Conservation (phyloP, 768 basidiomycete genomes). For the Naganishia vishniacii region DNA sequence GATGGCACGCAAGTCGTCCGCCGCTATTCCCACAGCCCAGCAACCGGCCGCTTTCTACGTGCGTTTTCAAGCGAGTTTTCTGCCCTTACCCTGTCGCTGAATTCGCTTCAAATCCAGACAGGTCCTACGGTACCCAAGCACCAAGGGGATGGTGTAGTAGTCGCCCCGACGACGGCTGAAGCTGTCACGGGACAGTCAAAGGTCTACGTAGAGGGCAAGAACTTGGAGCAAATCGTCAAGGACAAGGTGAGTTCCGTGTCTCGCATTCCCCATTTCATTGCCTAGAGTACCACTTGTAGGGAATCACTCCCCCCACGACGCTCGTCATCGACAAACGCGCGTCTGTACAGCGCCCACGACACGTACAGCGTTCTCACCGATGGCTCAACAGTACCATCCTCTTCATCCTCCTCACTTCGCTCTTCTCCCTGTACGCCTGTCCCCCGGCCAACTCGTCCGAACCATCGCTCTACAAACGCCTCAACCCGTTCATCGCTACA, state of each 20-base stretch:
- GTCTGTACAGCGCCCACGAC: not conserved
- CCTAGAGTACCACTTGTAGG: not conserved
- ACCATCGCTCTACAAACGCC: conserved; percentile 8
- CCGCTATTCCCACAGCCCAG: conserved; percentile 9
- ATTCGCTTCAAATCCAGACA: not conserved
- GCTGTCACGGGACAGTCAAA: not conserved
- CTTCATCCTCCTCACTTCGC: conserved; percentile 11
- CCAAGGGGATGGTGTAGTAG: no score
- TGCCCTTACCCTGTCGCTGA: not conserved
- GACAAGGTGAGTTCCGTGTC: not conserved
- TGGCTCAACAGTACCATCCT: conserved; percentile 14
- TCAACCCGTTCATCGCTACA: conserved; percentile 26
- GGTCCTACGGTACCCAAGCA: conserved; percentile 15
- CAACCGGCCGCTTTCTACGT: conserved; percentile 7
- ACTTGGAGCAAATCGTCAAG: conserved; percentile 11
- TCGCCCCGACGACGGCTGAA: not conserved
- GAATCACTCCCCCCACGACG: not conserved
- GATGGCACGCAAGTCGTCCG: conserved; percentile 12
- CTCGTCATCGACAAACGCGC: not conserved
- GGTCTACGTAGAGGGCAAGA: conserved; percentile 3
- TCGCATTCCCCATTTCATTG: not conserved
- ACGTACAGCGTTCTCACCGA: no score
- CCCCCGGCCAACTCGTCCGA: conserved; percentile 8
- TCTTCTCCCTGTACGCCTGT: conserved; percentile 18
- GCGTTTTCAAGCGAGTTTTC: not conserved